Conservation (phyloP, 2,329 filamentous ascomycete genomes). For the Xylariaceae sp. region DNA sequence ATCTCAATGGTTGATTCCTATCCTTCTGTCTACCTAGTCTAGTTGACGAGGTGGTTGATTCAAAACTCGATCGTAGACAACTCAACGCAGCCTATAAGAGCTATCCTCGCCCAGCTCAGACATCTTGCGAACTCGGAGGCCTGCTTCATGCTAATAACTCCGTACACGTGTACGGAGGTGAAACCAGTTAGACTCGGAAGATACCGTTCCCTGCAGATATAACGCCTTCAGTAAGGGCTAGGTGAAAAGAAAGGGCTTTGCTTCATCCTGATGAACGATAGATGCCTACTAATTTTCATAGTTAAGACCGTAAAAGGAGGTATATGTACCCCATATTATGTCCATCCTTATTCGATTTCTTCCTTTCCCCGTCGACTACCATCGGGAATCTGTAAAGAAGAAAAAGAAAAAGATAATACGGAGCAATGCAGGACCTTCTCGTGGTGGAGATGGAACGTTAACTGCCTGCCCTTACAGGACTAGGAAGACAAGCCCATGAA, state of each 20-base stretch:
- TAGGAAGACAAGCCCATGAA: too few relatives aligned
- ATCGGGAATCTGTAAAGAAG: neutral
- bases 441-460: too few relatives aligned
- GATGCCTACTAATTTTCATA: too few relatives aligned
- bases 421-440: too few relatives aligned
- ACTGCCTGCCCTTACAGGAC: too few relatives aligned
- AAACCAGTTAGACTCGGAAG: neutral
- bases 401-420: too few relatives aligned
- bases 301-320: too few relatives aligned
- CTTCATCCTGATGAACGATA: too few relatives aligned
- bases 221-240: neutral
- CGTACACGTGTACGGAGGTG: neutral
- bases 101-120: neutral
- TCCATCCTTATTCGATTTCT: neutral
- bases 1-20: neutral
- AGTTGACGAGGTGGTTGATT: neutral
- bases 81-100: neutral
- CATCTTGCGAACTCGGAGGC: too few relatives aligned
- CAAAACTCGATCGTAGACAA: neutral
- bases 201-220: neutral
- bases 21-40: neutral
- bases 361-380: neutral
- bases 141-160: too few relatives aligned
- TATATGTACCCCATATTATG: neutral
- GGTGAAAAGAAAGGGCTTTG: too few relatives aligned